These are phyloP conservation scores for Cladosporium sp. DNA, from an alignment of 2,329 filamentous ascomycete species.

Conservation along the genomic window DNA sequence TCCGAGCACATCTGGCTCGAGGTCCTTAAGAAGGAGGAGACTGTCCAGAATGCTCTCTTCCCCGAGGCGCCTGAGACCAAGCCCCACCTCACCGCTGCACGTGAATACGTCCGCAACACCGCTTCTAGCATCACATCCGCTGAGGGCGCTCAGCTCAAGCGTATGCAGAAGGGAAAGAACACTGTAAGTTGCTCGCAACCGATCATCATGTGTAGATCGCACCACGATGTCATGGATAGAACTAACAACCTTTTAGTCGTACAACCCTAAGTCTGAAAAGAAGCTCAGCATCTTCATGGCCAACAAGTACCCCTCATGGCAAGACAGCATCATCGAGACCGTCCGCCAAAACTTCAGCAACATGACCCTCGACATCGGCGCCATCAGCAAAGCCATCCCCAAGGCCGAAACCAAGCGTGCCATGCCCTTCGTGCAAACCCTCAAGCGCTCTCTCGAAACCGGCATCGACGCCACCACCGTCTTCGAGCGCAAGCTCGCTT, in stretches of 20 bases:
- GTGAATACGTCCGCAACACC: conserved; percentile 74
- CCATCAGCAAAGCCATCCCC: conserved; percentile 69
- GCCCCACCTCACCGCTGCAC: conserved; percentile 67
- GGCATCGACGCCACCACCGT: conserved; percentile 61
- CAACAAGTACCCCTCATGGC: conserved; percentile 80
- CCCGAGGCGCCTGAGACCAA: conserved; percentile 65
- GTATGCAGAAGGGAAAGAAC: conserved; percentile 88
- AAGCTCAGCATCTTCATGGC: conserved; percentile 83
- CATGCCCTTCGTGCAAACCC: conserved; percentile 87
- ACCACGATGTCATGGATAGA: too few relatives aligned
- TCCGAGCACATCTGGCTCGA: conserved; percentile 92
- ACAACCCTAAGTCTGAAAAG: conserved; percentile 90
- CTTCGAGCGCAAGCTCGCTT: conserved; percentile 78
- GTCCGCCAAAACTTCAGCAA: conserved; percentile 67
- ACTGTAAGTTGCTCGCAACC: conserved; percentile 33
- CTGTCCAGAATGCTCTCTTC: conserved; percentile 75
- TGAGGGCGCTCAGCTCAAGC: conserved; percentile 78
- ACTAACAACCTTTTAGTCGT: conserved; percentile 37
- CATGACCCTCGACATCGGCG: conserved; percentile 70
- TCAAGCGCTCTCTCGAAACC: conserved; percentile 75
- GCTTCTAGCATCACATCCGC: conserved; percentile 78
- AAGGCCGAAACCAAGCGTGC: conserved; percentile 96
- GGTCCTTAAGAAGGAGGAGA: conserved; percentile 69
- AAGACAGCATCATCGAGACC: conserved; percentile 82
- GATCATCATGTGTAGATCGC: too few relatives aligned